Conservation (phyloP, 2,329 filamentous ascomycete genomes). For the Byssochlamys sp. region DNA sequence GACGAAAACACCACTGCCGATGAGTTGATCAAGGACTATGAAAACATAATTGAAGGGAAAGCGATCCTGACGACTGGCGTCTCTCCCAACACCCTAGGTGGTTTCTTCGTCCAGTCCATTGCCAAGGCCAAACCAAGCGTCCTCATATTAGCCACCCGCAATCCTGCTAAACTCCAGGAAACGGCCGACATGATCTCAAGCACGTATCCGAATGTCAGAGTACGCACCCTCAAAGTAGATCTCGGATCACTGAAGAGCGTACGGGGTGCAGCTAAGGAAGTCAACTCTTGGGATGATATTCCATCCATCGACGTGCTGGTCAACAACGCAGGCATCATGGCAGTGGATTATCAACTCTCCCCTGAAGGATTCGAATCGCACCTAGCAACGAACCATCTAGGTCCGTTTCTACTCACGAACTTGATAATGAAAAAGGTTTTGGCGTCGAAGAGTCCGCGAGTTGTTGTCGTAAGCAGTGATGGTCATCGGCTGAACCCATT, state of each 20-base stretch:
- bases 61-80: slow-evolving; percentile 35
- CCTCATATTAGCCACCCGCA: slow-evolving; percentile 34
- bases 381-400: slow-evolving; percentile 31
- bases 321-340: slow-evolving; percentile 37
- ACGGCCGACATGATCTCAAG: slow-evolving; percentile 16
- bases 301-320: slow-evolving; percentile 32
- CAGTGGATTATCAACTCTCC: slow-evolving; percentile 16
- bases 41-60: slow-evolving; percentile 15
- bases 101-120: slow-evolving; percentile 24
- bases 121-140: slow-evolving; percentile 22
- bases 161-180: slow-evolving; percentile 21
- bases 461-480: slow-evolving; percentile 39
- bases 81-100: slow-evolving; percentile 29
- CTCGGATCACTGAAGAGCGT: slow-evolving; percentile 22
- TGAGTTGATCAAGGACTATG: slow-evolving; percentile 13
- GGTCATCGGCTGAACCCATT: slow-evolving; percentile 36
- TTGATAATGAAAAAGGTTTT: slow-evolving; percentile 25
- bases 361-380: slow-evolving; percentile 30
- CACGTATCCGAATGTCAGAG: slow-evolving; percentile 9
- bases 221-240: slow-evolving; percentile 23
- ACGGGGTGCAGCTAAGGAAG: slow-evolving; percentile 20
- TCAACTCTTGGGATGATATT: slow-evolving; percentile 19
- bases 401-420: slow-evolving; percentile 33
- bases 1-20: slow-evolving; percentile 7
- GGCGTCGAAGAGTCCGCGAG: slow-evolving; percentile 16